Evolutionary conservation across 768 basidiomycete genomes (phyloP).

Genomic region (Podaxis pistillaris): DNA sequence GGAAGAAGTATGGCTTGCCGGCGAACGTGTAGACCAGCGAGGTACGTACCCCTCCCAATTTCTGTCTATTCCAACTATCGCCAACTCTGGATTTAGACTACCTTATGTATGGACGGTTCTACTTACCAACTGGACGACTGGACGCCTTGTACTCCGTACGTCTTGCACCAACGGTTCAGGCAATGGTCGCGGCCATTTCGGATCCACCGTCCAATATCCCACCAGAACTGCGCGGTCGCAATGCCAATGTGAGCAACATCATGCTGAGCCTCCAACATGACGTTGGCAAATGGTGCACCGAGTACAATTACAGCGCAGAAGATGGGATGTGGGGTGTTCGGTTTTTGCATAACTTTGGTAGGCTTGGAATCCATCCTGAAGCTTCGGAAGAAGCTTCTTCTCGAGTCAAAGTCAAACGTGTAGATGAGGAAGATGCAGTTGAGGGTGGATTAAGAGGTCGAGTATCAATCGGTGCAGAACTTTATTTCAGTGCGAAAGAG

Average conservation of each 20-base stretch:
- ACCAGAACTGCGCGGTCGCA: slow-evolving; percentile 40
- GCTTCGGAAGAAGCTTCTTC: slow-evolving; percentile 16
- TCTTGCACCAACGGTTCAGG: slow-evolving; percentile 75
- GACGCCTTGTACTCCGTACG: slow-evolving; percentile 89
- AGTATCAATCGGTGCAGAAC: slow-evolving; percentile 88
- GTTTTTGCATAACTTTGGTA: slow-evolving; percentile 90
- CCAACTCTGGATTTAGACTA: slow-evolving; percentile 56
- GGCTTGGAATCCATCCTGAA: slow-evolving; percentile 29
- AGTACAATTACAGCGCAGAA: slow-evolving; percentile 92
- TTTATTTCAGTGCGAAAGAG: slow-evolving; percentile 93
- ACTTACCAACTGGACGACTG: slow-evolving; percentile 83
- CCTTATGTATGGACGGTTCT: slow-evolving; percentile 87
- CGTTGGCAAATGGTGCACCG: slow-evolving; percentile 87
- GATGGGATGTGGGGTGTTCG: slow-evolving; percentile 92
- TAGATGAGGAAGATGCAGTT: slow-evolving; percentile 93
- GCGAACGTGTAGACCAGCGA: slow-evolving; percentile 70
- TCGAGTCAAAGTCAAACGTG: slow-evolving; percentile 58
- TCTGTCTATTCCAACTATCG: not conserved
- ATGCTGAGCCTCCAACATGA: slow-evolving; percentile 92
- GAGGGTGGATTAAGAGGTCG: slow-evolving; percentile 90
- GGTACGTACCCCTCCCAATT: slow-evolving; percentile 39
- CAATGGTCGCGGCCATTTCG: slow-evolving; percentile 82
- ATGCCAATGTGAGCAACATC: slow-evolving; percentile 58
- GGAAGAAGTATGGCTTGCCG: slow-evolving; percentile 80
- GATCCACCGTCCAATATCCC: slow-evolving; percentile 59